Base-by-base conservation (phyloP, 1,284 basidiomycete genomes). In the Singerocomus inundabilis region DNA sequence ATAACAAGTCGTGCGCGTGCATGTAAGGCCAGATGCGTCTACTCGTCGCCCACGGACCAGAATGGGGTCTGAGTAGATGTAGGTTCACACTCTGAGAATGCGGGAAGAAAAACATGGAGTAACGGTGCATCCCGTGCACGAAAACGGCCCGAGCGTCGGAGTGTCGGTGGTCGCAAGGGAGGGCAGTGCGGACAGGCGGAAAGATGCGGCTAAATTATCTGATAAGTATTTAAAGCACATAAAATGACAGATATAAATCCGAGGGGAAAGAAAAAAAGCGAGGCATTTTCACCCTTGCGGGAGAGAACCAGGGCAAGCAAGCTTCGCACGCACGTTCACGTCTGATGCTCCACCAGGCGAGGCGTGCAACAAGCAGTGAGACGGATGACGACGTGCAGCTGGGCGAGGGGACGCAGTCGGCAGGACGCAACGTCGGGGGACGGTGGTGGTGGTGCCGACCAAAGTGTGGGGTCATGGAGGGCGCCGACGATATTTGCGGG, bases 261-360 rank as follows among this genome's bases (percentile, higher is more conserved):
- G 11, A 50, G 28, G 35, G 43, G 30, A 54, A 57, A 6, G 34
- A 28, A 48, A 44, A 46, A 49, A 33, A 39, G 48, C 34, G 34
- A 61, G 47, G 51, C 34, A 18, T 55, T 49, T 46, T 5, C 51
- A 48, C 12, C 28, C 45, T 44, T 51, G 55, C 44, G 32, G 30
- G 41, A 46, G 45, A 54, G 45, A 52, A 57, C 42, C 37, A 55
- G 43, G 52, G 44, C n/a, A 50, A 29, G 21, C 21, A 21, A 52
- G 51, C 55, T 61, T 62, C 59, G 50, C 53, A 64, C 63, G 42
- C 62, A 68, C 54, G 61, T 63, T 64, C 51, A 54, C 24, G 25
- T 10, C 28, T 53, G 62, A 46, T 56, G 51, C 59, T 57, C 57
- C 57, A 66, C 59, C 34, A 49, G 56, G 58, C 21, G 45, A 58